Evolutionary conservation across 495 filamentous ascomycete species (phyloP).

Genomic region (Evernia prunastri): DNA sequence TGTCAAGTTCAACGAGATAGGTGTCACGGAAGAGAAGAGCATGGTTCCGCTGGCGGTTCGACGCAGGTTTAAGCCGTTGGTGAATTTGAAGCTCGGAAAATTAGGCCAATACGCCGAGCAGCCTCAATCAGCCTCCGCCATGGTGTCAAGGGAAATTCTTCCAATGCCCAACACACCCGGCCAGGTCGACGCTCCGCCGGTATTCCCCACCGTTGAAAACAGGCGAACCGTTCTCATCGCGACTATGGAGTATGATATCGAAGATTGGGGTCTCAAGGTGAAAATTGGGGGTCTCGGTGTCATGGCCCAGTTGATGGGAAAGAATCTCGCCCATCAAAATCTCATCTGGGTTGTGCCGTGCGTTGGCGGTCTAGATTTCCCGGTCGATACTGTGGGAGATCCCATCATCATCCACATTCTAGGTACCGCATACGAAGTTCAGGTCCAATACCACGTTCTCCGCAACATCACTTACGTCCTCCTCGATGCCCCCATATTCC

Average conservation of each 20-base stretch:
- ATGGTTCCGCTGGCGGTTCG: conserved; percentile 37
- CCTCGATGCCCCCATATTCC: conserved; percentile 43
- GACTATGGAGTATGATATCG: conserved; percentile 48
- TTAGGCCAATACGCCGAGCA: conserved; percentile 35
- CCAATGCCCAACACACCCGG: conserved; percentile 8
- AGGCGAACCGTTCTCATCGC: conserved; percentile 39
- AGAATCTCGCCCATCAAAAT: conserved; percentile 43
- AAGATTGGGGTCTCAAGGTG: conserved; percentile 45
- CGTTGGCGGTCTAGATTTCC: conserved; percentile 45
- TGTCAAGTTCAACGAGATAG: conserved; percentile 48
- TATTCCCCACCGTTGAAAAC: conserved; percentile 13
- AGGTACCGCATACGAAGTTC: conserved; percentile 35
- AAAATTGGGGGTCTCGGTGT: conserved; percentile 47
- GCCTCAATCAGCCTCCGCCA: conserved; percentile 43
- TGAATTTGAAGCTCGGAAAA: conserved; percentile 30
- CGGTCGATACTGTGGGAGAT: conserved; percentile 37
- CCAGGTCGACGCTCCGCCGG: conserved; percentile 18
- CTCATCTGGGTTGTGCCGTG: conserved; percentile 49
- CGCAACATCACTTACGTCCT: conserved; percentile 47
- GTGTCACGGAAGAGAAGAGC: conserved; percentile 47
- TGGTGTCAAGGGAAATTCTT: conserved; percentile 11
- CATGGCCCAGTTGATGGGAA: conserved; percentile 47
- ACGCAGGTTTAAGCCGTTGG: conserved; percentile 27
- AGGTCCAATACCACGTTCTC: conserved; percentile 44
- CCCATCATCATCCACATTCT: conserved; percentile 41